Percentiles rank a stretch among this genome's conserved stretches.
Evolutionary conservation across 1,284 basidiomycete species (phyloP).

Genomic region (Moesziomyces parantarcticus): DNA sequence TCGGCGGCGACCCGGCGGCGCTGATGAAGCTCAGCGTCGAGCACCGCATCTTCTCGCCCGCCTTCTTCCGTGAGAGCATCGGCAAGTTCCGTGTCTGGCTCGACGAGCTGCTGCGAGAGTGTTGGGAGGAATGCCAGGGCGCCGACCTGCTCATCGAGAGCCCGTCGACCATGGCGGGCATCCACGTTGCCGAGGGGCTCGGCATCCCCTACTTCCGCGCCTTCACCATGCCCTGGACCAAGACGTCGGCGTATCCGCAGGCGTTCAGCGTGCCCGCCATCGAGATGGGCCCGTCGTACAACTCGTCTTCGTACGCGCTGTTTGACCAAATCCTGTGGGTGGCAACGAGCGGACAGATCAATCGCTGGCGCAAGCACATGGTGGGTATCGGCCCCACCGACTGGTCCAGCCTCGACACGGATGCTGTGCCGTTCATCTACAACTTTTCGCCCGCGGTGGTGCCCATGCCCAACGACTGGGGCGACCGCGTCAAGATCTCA

Average conservation of each 20-base stretch:
- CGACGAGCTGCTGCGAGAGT: conserved; percentile 57
- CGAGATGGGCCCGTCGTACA: conserved; percentile 56
- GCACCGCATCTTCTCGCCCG: conserved; percentile 50
- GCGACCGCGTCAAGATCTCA: conserved; percentile 52
- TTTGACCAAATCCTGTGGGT: conserved; percentile 64
- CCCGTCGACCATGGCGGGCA: conserved; percentile 61
- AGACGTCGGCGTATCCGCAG: conserved; percentile 58
- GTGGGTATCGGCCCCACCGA: conserved; percentile 51
- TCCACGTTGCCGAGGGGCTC: conserved; percentile 63
- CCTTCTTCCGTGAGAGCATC: conserved; percentile 54
- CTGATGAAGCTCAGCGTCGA: conserved; percentile 62
- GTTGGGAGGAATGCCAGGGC: conserved; percentile 54
- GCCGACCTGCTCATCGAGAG: conserved; percentile 63
- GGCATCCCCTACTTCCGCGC: conserved; percentile 61
- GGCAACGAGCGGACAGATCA: conserved; percentile 59
- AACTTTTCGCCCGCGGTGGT: conserved; percentile 63
- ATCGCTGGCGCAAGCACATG: conserved; percentile 60
- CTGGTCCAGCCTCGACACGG: conserved; percentile 42
- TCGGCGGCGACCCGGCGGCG: conserved; percentile 59
- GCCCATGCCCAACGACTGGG: conserved; percentile 61
- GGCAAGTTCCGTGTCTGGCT: conserved; percentile 62
- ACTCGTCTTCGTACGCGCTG: conserved; percentile 52
- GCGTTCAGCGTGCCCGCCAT: conserved; percentile 58
- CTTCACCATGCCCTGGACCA: conserved; percentile 65
- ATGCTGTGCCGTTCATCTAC: conserved; percentile 61